Base-by-base conservation (phyloP, 257 asterid genomes). In the Penstemon barbatus region DNA sequence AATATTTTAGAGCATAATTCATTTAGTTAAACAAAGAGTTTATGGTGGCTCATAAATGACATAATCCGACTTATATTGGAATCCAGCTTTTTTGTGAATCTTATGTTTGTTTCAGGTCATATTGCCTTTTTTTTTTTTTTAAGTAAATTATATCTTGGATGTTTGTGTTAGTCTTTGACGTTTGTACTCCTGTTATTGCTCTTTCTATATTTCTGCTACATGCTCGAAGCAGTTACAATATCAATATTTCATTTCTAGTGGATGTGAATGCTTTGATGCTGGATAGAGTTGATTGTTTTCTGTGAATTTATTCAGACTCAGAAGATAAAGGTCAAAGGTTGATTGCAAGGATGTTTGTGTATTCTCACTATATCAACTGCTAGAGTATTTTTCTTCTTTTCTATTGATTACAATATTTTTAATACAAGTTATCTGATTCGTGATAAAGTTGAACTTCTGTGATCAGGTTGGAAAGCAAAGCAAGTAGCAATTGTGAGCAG, bases 31-130 rank as follows among this genome's bases (percentile, higher is more conserved):
- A 61, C 40, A 42, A 65, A 15, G 7, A 37, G 48, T 66, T 54
- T 49, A 65, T 51, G 13, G 13, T 62, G 46, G 50, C 72, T 50
- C 12, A 44, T 18, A 69, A 57, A 33, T 37, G 44, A 60, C 36
- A 49, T 5, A 58, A 40, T 63, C 61, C 5, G 25, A 66, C 70
- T 51, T 49, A n/a, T 66, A n/a, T 50, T 3, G 12, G 12, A 48
- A 58, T 62, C 46, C 71, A 44, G 33, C 15, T 59, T 69, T 45
- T 55, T 56, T 63, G 43, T 65, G 38, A 70, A 55, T 12, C 68
- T 33, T 39, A 13, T 66, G 65, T 66, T 5, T 51, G 10, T 66
- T 69, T 70, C 74, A 69, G 76, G 68, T 63, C 65, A 33, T 44
- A n/a, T 71, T 65, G 33, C 67, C 10, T 66, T 50, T 51, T 60